phyloP scores from a whole-genome alignment of 805 yeast species.

The Candida sphagnicola region DNA sequence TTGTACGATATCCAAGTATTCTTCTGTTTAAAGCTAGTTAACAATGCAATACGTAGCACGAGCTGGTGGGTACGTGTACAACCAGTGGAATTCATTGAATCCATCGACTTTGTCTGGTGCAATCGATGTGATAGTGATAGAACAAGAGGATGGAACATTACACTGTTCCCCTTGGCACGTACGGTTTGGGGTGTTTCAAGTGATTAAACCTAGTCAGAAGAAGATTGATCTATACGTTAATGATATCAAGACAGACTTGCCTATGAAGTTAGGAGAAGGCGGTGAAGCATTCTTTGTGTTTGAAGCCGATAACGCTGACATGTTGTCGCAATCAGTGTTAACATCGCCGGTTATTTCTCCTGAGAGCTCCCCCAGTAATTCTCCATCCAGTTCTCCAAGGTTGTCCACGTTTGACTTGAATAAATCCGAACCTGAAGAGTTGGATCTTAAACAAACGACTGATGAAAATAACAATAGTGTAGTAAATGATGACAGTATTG shows the following conservation, averaged over 20 bases:
- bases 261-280: slow-evolving; percentile 96
- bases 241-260: slow-evolving; percentile 73
- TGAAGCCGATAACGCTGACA: slow-evolving; percentile 60
- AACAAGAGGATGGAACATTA: slow-evolving; percentile 75
- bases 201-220: slow-evolving; percentile 91
- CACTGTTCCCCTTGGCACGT: slow-evolving; percentile 97
- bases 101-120: slow-evolving; percentile 97
- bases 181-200: slow-evolving; percentile 90
- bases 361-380: slow-evolving; percentile 53
- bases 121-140: slow-evolving; percentile 92
- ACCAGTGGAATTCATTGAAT: slow-evolving; percentile 94
- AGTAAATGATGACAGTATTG: slow-evolving; percentile 20
- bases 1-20: too few relatives aligned
- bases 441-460: slow-evolving; percentile 24
- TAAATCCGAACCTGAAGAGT: slow-evolving; percentile 28
- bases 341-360: slow-evolving; percentile 84
- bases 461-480: not conserved
- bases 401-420: slow-evolving; percentile 11
- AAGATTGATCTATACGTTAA: slow-evolving; percentile 87
- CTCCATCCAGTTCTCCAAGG: slow-evolving; percentile 23
- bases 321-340: slow-evolving; percentile 72
- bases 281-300: slow-evolving; percentile 98
- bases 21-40: too few relatives aligned
- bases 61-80: slow-evolving; percentile 91
- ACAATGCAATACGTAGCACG: slow-evolving; percentile 94